These are phyloP conservation scores for Trichoderma guizhouense DNA, from an alignment of 2,329 filamentous ascomycete species.

Conservation along the genomic window DNA sequence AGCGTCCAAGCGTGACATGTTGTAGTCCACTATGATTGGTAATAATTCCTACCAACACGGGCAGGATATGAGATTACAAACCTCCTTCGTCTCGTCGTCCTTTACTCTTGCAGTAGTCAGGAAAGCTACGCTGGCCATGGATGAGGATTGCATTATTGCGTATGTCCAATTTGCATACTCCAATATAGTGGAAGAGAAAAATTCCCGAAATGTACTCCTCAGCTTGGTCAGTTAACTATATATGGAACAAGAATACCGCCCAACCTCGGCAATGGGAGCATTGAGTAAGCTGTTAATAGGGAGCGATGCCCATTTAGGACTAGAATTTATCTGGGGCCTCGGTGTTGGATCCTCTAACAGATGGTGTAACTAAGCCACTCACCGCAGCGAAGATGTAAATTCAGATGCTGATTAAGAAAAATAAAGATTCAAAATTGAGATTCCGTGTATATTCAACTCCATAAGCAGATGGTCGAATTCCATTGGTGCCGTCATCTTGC, in stretches of 20 bases:
- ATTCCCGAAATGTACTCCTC: background rate
- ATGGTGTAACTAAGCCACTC: no score
- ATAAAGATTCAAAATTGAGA: no score
- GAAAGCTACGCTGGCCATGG: background rate
- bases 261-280: background rate
- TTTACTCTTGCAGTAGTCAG: background rate
- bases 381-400: no score
- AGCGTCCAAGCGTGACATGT: background rate
- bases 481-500: no score
- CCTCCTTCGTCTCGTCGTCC: background rate
- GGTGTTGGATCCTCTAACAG: background rate
- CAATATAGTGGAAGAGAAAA: background rate
- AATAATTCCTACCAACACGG: background rate
- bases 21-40: background rate
- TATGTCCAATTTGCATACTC: background rate
- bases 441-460: no score
- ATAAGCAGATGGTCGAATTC: no score
- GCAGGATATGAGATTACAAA: background rate
- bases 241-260: background rate
- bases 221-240: background rate
- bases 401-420: no score
- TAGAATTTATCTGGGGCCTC: background rate
- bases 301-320: background rate
- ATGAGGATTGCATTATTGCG: background rate
- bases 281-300: background rate